Evolutionary conservation across 2,329 filamentous ascomycete genomes (phyloP).

Genomic region (Penicillium aurantiogriseum): DNA sequence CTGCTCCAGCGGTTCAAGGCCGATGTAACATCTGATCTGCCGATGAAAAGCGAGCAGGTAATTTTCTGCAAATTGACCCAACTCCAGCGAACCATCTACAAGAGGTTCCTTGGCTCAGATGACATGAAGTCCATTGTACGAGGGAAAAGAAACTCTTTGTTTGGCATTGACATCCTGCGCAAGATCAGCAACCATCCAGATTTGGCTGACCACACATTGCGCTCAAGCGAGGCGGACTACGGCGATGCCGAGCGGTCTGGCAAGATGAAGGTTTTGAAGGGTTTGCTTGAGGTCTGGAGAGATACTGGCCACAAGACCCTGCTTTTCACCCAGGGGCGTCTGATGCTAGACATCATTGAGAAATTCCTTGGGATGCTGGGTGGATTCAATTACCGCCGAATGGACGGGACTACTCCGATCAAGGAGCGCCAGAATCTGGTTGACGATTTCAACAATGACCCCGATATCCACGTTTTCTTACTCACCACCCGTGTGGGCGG

Average conservation of each 20-base stretch:
- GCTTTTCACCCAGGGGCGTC: slow-evolving; percentile 86
- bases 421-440: slow-evolving; percentile 86
- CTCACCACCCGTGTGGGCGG: slow-evolving; percentile 95
- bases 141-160: slow-evolving; percentile 74
- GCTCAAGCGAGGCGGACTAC: slow-evolving; percentile 64
- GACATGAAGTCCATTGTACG: slow-evolving; percentile 82
- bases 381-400: slow-evolving; percentile 74
- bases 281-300: slow-evolving; percentile 83
- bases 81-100: slow-evolving; percentile 75
- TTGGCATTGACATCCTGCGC: slow-evolving; percentile 84
- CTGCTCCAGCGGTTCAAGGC: slow-evolving; percentile 88
- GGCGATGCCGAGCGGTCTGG: slow-evolving; percentile 77
- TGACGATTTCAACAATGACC: slow-evolving; percentile 84
- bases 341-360: slow-evolving; percentile 94
- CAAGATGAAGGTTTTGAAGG: slow-evolving; percentile 94
- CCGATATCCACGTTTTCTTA: slow-evolving; percentile 79
- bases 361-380: slow-evolving; percentile 68
- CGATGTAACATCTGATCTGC: slow-evolving; percentile 89
- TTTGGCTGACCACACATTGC: slow-evolving; percentile 66
- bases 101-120: slow-evolving; percentile 74
- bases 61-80: slow-evolving; percentile 90
- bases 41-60: slow-evolving; percentile 94
- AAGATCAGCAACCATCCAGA: slow-evolving; percentile 99
- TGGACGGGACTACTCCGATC: slow-evolving; percentile 91
- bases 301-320: slow-evolving; percentile 90